These are phyloP conservation scores for Oryza brachyantha DNA, from an alignment of 176 grass and related monocot genomes.

Conservation along the genomic window DNA sequence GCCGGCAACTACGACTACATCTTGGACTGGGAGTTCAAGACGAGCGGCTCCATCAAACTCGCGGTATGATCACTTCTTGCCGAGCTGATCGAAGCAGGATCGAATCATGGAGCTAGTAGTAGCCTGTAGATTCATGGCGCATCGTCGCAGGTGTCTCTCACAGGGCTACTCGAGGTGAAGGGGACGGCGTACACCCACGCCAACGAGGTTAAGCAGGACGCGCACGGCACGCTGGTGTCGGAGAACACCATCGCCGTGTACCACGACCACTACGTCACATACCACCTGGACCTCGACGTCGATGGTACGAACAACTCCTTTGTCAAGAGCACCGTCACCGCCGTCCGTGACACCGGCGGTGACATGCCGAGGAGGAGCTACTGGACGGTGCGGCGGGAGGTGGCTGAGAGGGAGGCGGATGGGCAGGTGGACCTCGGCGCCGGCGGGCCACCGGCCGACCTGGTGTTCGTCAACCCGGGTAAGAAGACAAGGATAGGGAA, in stretches of 20 bases:
- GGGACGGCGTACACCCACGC: constrained; percentile 48
- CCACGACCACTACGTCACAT: constrained; percentile 88
- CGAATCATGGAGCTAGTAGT: neutral
- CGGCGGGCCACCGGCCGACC: constrained; percentile 28
- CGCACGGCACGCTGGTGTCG: constrained; percentile 53
- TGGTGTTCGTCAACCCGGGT: constrained; percentile 63
- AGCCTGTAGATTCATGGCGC: neutral
- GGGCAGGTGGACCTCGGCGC: constrained; percentile 39
- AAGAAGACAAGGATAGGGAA: constrained; percentile 67
- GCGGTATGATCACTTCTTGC: constrained; percentile 25
- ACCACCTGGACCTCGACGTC: constrained; percentile 72
- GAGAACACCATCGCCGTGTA: constrained; percentile 78
- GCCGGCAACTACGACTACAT: constrained; percentile 87
- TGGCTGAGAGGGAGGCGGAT: constrained; percentile 59
- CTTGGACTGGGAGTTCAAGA: constrained; percentile 92
- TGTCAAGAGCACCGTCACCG: constrained; percentile 39
- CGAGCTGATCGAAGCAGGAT: neutral
- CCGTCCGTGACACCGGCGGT: constrained; percentile 28
- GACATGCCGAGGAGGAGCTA: constrained; percentile 57
- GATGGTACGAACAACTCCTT: constrained; percentile 83
- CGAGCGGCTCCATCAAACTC: constrained; percentile 61
- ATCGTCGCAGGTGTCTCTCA: constrained; percentile 49
- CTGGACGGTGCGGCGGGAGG: constrained; percentile 67
- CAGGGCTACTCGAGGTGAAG: constrained; percentile 64
- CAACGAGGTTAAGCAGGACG: constrained; percentile 42